A percentile compares a stretch with the other conserved stretches of the same genome.
Conservation (phyloP, 768 basidiomycete species). For the Amanita pseudoporphyria region DNA sequence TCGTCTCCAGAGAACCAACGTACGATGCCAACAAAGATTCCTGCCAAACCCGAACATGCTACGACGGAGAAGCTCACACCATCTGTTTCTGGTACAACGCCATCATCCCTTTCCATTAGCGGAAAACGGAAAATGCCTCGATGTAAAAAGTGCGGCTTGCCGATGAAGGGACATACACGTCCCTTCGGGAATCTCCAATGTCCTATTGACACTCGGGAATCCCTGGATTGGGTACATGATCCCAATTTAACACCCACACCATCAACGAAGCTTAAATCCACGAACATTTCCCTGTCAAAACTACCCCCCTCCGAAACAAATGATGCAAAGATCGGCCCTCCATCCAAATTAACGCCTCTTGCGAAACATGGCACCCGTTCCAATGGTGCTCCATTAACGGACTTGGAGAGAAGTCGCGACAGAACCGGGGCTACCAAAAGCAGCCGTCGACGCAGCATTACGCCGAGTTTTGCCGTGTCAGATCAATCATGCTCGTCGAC, state of each 20-base stretch:
- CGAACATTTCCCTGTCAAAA: not conserved
- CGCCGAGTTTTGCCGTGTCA: not conserved
- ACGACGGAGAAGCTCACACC: not conserved
- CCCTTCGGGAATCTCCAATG: not conserved
- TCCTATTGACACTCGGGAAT: not conserved
- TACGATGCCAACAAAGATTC: not conserved
- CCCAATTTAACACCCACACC: not conserved
- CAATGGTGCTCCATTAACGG: not conserved
- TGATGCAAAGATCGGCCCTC: not conserved
- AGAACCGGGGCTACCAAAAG: not conserved
- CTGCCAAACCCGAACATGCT: not conserved
- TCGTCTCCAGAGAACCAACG: not conserved
- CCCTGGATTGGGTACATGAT: not conserved
- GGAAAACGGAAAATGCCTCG: not conserved
- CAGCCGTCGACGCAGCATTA: not conserved
- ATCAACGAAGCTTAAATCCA: not conserved
- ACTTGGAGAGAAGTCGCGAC: not conserved
- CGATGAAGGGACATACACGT: constrained; percentile 7
- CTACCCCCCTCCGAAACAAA: not conserved
- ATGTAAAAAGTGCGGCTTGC: not conserved
- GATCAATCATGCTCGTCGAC: not conserved
- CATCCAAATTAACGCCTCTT: not conserved
- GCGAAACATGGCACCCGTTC: not conserved
- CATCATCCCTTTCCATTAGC: not conserved
- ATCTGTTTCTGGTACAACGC: not conserved